Conservation (phyloP, 1,139 yeast genomes). For the Kurtzmaniella quercitrusa region DNA sequence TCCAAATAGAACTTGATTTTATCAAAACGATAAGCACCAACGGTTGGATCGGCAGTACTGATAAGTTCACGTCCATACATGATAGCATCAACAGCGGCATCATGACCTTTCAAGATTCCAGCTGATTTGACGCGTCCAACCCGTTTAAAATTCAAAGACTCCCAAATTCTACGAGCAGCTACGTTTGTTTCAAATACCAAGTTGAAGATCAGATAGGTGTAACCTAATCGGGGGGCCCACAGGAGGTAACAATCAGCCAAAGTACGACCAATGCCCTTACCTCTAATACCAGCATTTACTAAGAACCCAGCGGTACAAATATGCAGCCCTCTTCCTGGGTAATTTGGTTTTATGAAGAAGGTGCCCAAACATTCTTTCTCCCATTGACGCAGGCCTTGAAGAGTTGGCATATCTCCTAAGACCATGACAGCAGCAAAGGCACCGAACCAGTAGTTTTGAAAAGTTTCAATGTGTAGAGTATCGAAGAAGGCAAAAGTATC, state of each 20-base stretch:
- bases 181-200: conserved; percentile 85
- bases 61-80: conserved; percentile 62
- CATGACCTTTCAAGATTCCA: conserved; percentile 81
- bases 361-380: conserved; percentile 87
- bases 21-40: conserved; percentile 66
- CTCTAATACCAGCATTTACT: conserved; percentile 88
- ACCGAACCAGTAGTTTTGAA: conserved; percentile 82
- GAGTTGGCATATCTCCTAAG: conserved; percentile 61
- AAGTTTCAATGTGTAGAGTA: conserved; percentile 66
- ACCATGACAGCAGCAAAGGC: conserved; percentile 86
- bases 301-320: conserved; percentile 88
- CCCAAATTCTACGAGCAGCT: conserved; percentile 77
- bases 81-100: conserved; percentile 75
- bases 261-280: conserved; percentile 88
- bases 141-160: conserved; percentile 69
- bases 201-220: conserved; percentile 78
- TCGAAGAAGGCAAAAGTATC: conserved; percentile 85
- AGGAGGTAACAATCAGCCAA: conserved; percentile 77
- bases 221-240: conserved; percentile 91
- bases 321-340: conserved; percentile 89
- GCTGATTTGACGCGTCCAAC: conserved; percentile 81
- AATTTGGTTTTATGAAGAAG: conserved; percentile 79
- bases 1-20: conserved; percentile 73
- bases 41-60: conserved; percentile 44
- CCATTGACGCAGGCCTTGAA: conserved; percentile 70